phyloP scores from a whole-genome alignment of 257 asterid species.

The Orobanche coerulescens region DNA sequence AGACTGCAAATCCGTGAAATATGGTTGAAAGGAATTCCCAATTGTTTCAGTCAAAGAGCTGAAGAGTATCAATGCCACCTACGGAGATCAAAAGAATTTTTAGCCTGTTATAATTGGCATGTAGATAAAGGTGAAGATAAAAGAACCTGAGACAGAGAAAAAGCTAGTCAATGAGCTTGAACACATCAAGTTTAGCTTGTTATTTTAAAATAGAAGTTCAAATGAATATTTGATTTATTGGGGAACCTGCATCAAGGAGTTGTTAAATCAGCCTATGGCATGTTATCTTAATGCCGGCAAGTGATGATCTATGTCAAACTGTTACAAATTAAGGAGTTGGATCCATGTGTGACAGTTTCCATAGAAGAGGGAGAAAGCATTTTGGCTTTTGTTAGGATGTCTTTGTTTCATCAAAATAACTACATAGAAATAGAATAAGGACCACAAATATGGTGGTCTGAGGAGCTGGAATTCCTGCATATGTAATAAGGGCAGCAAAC shows the following conservation, averaged over 20 bases:
- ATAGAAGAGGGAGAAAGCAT: neutral
- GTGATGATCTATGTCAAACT: neutral
- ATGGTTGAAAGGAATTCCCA: slow-evolving; percentile 84
- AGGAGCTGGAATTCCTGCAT: too few relatives aligned
- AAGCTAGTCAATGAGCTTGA: neutral
- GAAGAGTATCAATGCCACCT: slow-evolving; percentile 98
- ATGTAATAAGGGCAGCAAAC: too few relatives aligned
- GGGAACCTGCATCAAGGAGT: neutral
- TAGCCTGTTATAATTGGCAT: slow-evolving; percentile 13
- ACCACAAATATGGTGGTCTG: neutral
- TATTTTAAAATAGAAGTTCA: neutral
- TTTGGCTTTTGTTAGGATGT: neutral
- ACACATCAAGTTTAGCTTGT: neutral
- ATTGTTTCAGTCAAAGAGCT: slow-evolving; percentile 99
- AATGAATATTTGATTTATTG: neutral
- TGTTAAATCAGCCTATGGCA: neutral
- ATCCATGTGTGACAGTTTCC: neutral
- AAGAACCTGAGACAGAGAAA: neutral
- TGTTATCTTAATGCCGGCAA: neutral
- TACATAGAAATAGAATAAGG: neutral
- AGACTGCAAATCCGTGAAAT: slow-evolving; percentile 74
- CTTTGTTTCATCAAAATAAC: neutral
- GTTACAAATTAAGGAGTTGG: neutral
- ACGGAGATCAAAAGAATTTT: slow-evolving; percentile 24
- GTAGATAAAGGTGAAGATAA: slow-evolving; percentile 3